These are phyloP conservation scores for Xanthoparmelia taractica DNA, from an alignment of 495 filamentous ascomycete species.

Conservation along the genomic window DNA sequence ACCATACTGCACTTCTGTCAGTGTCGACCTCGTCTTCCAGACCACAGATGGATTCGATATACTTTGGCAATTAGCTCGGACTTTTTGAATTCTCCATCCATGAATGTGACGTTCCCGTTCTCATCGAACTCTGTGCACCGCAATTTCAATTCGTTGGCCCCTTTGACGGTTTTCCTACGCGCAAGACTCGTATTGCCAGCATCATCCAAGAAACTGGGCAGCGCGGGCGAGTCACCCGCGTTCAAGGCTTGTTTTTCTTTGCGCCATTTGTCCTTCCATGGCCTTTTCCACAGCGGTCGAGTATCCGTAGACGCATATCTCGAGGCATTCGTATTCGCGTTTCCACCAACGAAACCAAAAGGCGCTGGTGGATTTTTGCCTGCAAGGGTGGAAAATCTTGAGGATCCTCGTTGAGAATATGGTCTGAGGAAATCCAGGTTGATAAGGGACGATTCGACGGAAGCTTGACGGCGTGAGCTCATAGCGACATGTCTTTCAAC, in stretches of 20 bases:
- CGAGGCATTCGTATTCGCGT: slow-evolving; percentile 15
- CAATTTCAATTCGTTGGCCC: slow-evolving; percentile 70
- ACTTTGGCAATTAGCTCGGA: slow-evolving; percentile 94
- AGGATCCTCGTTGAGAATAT: slow-evolving; percentile 21
- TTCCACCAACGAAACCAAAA: background rate
- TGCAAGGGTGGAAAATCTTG: slow-evolving; percentile 8
- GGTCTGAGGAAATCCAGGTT: slow-evolving; percentile 41
- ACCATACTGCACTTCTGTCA: slow-evolving; percentile 60
- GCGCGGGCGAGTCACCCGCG: slow-evolving; percentile 46
- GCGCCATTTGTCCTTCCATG: slow-evolving; percentile 43
- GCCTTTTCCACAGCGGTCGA: slow-evolving; percentile 47
- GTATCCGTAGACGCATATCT: slow-evolving; percentile 39
- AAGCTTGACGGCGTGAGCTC: slow-evolving; percentile 24
- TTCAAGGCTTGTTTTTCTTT: slow-evolving; percentile 22
- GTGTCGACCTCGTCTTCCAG: slow-evolving; percentile 2
- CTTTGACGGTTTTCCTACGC: slow-evolving; percentile 58
- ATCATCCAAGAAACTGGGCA: slow-evolving; percentile 41
- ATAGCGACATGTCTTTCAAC: slow-evolving; percentile 28
- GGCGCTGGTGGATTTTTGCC: background rate
- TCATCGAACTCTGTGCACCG: slow-evolving; percentile 93
- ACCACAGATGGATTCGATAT: slow-evolving; percentile 24
- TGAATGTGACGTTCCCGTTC: slow-evolving; percentile 86
- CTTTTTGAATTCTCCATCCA: slow-evolving; percentile 96
- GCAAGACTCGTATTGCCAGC: slow-evolving; percentile 44
- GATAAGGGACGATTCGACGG: slow-evolving; percentile 37